phyloP scores from a whole-genome alignment of 768 basidiomycete species.

The Suillus subalutaceus region DNA sequence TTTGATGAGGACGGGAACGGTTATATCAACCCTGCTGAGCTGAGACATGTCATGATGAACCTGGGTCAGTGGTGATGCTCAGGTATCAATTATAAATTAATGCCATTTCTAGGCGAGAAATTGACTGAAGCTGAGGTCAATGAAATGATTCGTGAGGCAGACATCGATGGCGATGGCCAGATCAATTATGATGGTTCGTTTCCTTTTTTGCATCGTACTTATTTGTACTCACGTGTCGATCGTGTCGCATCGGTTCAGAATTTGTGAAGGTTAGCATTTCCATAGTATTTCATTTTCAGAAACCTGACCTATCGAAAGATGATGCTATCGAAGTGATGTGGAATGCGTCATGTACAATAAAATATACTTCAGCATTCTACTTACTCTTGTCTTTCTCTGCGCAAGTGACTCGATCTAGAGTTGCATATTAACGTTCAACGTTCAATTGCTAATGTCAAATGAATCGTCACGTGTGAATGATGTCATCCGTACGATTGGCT shows the following conservation, averaged over 20 bases:
- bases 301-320: conserved; percentile 45
- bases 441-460: not conserved
- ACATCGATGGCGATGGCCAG: conserved; percentile 93
- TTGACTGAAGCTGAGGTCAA: conserved; percentile 85
- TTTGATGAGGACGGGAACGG: conserved; percentile 98
- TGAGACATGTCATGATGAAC: conserved; percentile 90
- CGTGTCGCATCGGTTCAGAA: conserved; percentile 43
- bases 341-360: conserved; percentile 14
- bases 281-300: conserved; percentile 8
- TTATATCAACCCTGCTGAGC: conserved; percentile 82
- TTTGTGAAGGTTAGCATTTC: conserved; percentile 64
- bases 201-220: conserved; percentile 4
- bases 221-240: conserved; percentile 10
- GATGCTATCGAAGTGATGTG: conserved; percentile 70
- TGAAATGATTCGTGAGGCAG: conserved; percentile 97
- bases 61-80: conserved; percentile 57
- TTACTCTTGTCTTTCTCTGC: not conserved
- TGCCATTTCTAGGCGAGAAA: conserved; percentile 67
- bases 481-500: not conserved
- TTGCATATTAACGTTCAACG: not conserved
- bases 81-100: conserved; percentile 11
- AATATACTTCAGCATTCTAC: conserved; percentile 7
- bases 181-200: conserved; percentile 80
- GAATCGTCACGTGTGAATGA: conserved; percentile 1
- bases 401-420: not conserved